Evolutionary conservation across 805 yeast genomes (phyloP).

Genomic region (Scheffersomyces amazonensis): DNA sequence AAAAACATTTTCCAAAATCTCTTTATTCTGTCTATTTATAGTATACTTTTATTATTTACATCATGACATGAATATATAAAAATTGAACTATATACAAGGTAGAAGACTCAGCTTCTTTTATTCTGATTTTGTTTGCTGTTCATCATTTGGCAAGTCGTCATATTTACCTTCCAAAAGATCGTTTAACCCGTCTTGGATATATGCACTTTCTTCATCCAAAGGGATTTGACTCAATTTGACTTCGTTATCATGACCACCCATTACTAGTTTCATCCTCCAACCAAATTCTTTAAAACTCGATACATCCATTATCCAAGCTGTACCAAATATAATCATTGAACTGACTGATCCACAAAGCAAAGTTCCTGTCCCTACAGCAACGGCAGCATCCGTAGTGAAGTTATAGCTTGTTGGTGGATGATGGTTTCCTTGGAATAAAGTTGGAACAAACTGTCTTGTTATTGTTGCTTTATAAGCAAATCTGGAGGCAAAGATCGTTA

Average conservation of each 20-base stretch:
- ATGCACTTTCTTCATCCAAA: constrained; percentile 56
- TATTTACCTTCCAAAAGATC: constrained; percentile 47
- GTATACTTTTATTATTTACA: too few species aligned
- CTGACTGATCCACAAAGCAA: constrained; percentile 68
- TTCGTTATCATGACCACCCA: constrained; percentile 70
- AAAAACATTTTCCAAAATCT: too few species aligned
- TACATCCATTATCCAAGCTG: constrained; percentile 79
- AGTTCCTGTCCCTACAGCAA: constrained; percentile 81
- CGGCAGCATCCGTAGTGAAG: constrained; percentile 77
- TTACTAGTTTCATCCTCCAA: constrained; percentile 53
- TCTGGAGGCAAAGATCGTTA: constrained; percentile 69
- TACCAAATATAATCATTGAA: constrained; percentile 70
- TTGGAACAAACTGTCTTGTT: constrained; percentile 71
- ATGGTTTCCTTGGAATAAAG: constrained; percentile 79
- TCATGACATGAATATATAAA: too few species aligned
- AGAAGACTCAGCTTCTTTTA: background rate
- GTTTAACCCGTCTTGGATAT: constrained; percentile 54
- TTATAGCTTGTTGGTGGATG: constrained; percentile 76
- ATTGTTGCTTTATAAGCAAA: constrained; percentile 73
- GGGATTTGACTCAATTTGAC: constrained; percentile 37
- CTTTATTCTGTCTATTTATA: too few species aligned
- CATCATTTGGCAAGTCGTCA: constrained; percentile 26
- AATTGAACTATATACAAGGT: background rate
- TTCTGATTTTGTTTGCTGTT: background rate
- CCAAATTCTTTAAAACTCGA: constrained; percentile 70